A percentile compares a stretch with the other conserved stretches of the same genome.
phyloP scores from a whole-genome alignment of 1,139 yeast species.

The Suhomyces terraborum region DNA sequence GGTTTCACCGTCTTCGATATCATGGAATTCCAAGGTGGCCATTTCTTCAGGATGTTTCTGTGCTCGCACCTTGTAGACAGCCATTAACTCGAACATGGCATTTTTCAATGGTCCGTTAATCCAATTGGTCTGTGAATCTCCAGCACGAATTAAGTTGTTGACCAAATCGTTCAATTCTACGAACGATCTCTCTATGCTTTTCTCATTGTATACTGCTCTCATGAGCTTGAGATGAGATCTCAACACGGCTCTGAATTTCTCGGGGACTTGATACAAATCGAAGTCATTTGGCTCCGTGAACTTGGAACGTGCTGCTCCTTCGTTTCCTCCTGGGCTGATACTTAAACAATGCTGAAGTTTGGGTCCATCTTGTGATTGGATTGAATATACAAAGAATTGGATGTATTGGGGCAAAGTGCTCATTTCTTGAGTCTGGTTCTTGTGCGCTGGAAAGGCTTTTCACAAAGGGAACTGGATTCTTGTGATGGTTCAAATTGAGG shows the following conservation, averaged over 20 bases:
- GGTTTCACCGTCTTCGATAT: slow-evolving; percentile 14
- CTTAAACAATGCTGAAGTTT: slow-evolving; percentile 31
- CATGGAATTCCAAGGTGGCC: slow-evolving; percentile 16
- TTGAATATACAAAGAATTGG: slow-evolving; percentile 22
- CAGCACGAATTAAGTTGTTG: slow-evolving; percentile 55
- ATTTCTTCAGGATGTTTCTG: slow-evolving; percentile 34
- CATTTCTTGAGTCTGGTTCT: background rate
- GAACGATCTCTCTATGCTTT: slow-evolving; percentile 44
- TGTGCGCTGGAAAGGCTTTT: background rate
- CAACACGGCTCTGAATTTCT: slow-evolving; percentile 38
- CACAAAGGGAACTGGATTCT: background rate
- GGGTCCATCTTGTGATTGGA: slow-evolving; percentile 23
- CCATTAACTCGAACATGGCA: slow-evolving; percentile 57
- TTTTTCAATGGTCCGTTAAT: slow-evolving; percentile 59
- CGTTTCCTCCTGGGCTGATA: slow-evolving; percentile 36
- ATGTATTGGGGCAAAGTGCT: slow-evolving; percentile 24
- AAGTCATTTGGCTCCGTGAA: slow-evolving; percentile 42
- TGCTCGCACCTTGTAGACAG: slow-evolving; percentile 43
- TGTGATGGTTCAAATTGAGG: background rate
- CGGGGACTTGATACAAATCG: slow-evolving; percentile 41
- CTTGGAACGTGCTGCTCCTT: slow-evolving; percentile 30
- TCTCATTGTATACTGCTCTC: slow-evolving; percentile 39
- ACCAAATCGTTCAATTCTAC: slow-evolving; percentile 45
- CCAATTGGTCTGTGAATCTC: slow-evolving; percentile 69
- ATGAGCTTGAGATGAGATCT: slow-evolving; percentile 38